Conservation (phyloP, 192 early-diverging fungal species). For the Backusella psychrophila region DNA sequence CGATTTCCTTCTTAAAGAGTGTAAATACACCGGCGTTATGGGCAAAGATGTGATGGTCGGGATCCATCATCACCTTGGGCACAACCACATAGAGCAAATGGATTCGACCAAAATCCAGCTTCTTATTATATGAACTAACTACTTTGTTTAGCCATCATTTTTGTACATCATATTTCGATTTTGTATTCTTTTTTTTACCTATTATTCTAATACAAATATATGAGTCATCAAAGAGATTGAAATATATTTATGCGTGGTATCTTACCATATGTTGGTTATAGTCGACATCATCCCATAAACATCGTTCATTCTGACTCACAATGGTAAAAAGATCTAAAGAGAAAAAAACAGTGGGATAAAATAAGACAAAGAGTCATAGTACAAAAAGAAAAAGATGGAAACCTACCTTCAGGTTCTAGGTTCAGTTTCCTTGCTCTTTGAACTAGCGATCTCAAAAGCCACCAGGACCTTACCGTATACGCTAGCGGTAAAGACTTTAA, state of each 20-base stretch:
- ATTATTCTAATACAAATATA: conserved; percentile 8
- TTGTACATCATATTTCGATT: background rate
- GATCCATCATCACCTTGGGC: conserved; percentile 27
- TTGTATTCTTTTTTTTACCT: conserved; percentile 20
- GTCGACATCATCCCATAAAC: conserved; percentile 47
- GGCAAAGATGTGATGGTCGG: conserved; percentile 6
- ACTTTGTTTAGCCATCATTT: background rate
- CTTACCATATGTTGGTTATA: conserved; percentile 50
- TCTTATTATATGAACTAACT: conserved; percentile 46
- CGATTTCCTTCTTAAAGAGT: conserved; percentile 49
- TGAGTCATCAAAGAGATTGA: background rate
- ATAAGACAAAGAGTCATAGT: background rate
- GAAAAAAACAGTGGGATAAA: background rate
- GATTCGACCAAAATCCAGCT: conserved; percentile 47
- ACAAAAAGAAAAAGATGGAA: background rate
- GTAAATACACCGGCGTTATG: conserved; percentile 42
- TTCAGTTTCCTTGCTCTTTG: conserved; percentile 17
- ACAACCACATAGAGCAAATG: conserved; percentile 22
- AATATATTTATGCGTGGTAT: background rate
- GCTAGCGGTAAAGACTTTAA: conserved; percentile 41
- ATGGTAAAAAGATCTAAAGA: conserved; percentile 33
- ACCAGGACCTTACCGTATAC: conserved; percentile 44
- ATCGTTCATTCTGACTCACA: conserved; percentile 35
- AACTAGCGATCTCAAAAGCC: conserved; percentile 23
- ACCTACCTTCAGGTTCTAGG: conserved; percentile 10